A percentile compares a stretch with the other conserved stretches of the same genome.
Evolutionary conservation across 73 alveolate genomes (phyloP).

Genomic region (Durusdinium trenchii): DNA sequence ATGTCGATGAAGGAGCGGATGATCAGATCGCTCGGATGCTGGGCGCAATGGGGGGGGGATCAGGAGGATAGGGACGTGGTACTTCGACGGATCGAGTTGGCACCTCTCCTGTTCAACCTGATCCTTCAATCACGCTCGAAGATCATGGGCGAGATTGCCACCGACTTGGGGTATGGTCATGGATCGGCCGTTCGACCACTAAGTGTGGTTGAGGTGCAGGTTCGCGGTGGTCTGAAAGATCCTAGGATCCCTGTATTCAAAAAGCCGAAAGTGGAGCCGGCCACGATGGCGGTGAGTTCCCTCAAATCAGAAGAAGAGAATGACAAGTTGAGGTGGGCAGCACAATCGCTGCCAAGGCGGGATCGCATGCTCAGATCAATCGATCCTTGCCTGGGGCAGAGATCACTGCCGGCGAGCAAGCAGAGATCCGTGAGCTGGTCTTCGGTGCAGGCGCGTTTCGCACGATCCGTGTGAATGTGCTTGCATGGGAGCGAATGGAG

Average conservation of each 20-base stretch:
- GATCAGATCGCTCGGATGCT: no score
- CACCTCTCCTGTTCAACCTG: no score
- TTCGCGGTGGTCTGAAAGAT: background rate
- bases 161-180: background rate
- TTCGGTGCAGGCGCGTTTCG: background rate
- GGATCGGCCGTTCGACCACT: background rate
- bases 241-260: background rate
- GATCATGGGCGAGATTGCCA: background rate
- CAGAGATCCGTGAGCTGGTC: background rate
- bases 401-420: background rate
- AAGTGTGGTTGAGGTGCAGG: background rate
- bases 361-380: background rate
- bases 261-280: no score
- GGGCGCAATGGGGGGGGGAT: no score
- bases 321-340: background rate
- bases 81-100: no score
- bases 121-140: background rate
- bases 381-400: background rate
- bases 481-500: conserved; percentile 12
- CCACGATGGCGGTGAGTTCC: background rate
- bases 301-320: background rate
- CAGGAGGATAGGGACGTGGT: no score
- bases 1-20: no score
- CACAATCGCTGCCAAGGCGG: background rate
- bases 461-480: background rate